Evolutionary conservation across 139 green algal genomes (phyloP).

Genomic region (Chlamydomonas urium): DNA sequence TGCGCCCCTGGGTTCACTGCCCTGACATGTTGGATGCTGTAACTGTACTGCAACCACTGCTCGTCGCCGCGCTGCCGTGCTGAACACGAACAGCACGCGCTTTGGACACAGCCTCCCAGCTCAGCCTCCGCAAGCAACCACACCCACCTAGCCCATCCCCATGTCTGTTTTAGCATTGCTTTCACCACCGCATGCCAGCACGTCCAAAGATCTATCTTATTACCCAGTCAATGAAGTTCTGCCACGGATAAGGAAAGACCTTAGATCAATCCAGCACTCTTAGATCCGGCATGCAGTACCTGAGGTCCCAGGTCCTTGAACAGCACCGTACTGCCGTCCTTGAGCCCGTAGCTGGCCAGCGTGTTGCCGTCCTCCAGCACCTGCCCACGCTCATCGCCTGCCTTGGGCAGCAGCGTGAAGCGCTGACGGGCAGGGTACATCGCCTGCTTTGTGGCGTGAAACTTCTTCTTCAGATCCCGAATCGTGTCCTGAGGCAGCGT

Average conservation of each 20-base stretch:
- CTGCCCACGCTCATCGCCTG: slow-evolving; percentile 53
- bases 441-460: slow-evolving; percentile 47
- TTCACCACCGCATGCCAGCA: background rate
- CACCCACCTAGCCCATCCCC: too few relatives aligned
- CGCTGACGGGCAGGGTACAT: slow-evolving; percentile 71
- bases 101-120: too few relatives aligned
- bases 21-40: too few relatives aligned
- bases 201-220: background rate
- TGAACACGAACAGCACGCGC: too few relatives aligned
- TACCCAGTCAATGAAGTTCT: background rate
- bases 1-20: too few relatives aligned
- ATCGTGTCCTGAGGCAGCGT: slow-evolving; percentile 61
- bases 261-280: too few relatives aligned
- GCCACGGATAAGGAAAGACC: background rate
- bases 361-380: slow-evolving; percentile 55
- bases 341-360: slow-evolving; percentile 65
- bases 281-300: too few relatives aligned
- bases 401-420: slow-evolving; percentile 61
- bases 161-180: too few relatives aligned
- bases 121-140: too few relatives aligned
- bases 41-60: too few relatives aligned
- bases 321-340: slow-evolving; percentile 48
- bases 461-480: slow-evolving; percentile 70
- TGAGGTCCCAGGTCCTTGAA: slow-evolving; percentile 96
- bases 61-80: too few relatives aligned